Percentiles rank a stretch among this genome's conserved stretches.
phyloP scores from a whole-genome alignment of 306 rosid species.

The Prunus salicina region DNA sequence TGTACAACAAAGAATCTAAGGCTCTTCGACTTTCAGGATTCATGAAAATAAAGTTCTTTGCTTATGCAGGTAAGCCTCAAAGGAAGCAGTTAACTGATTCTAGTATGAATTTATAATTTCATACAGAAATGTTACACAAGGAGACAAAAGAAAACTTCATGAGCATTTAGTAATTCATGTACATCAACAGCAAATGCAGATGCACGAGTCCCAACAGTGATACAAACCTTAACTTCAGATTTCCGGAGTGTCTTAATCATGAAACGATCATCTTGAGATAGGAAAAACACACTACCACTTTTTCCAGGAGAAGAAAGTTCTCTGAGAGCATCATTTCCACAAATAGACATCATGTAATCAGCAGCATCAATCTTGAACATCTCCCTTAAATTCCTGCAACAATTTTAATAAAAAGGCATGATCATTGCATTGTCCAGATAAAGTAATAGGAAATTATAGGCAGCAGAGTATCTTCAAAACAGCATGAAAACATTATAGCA shows the following conservation, averaged over 20 bases:
- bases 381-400: slow-evolving; percentile 86
- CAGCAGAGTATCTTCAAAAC: not conserved
- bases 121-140: not conserved
- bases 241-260: slow-evolving; percentile 95
- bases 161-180: not conserved
- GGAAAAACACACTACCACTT: slow-evolving; percentile 96
- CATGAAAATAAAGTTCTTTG: not conserved
- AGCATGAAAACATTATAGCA: not conserved
- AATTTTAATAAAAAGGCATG: slow-evolving; percentile 15
- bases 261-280: slow-evolving; percentile 97
- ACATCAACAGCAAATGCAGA: slow-evolving; percentile 9
- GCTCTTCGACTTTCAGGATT: not conserved
- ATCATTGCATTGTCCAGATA: slow-evolving; percentile 15
- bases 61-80: not conserved
- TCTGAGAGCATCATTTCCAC: slow-evolving; percentile 97
- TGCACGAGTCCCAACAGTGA: slow-evolving; percentile 21
- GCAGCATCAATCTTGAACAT: slow-evolving; percentile 99
- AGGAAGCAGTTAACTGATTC: slow-evolving; percentile 8
- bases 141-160: slow-evolving; percentile 1
- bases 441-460: not conserved
- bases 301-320: slow-evolving; percentile 98
- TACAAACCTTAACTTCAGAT: slow-evolving; percentile 96
- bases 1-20: not conserved
- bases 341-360: slow-evolving; percentile 98
- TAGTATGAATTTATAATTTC: not conserved